Percentiles rank a stretch among this genome's conserved stretches.
phyloP scores from a whole-genome alignment of 305 asterid species.

The Caryopteris hybrid region DNA sequence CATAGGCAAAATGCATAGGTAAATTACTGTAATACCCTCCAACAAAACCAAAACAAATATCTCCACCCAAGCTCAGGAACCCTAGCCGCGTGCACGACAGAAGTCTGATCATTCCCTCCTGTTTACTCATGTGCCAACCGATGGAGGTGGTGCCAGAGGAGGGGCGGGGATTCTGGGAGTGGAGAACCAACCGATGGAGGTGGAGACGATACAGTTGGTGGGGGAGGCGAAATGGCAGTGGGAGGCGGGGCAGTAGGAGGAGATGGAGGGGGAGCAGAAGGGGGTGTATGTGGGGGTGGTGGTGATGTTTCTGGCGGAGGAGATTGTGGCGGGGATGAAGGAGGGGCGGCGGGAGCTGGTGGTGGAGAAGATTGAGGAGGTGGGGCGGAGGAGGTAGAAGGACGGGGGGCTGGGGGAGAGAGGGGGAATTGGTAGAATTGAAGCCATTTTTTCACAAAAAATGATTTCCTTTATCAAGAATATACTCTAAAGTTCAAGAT shows the following conservation, averaged over 20 bases:
- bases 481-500: conserved; percentile 17
- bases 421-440: conserved; percentile 45
- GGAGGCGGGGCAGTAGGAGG: conserved; percentile 36
- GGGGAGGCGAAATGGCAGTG: conserved; percentile 40
- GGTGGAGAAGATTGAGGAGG: conserved; percentile 43
- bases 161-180: conserved; percentile 42
- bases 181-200: conserved; percentile 34
- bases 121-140: no score
- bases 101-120: no score
- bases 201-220: conserved; percentile 27
- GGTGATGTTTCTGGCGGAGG: conserved; percentile 37
- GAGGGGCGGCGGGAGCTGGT: conserved; percentile 35
- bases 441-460: conserved; percentile 31
- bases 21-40: no score
- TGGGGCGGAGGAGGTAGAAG: conserved; percentile 39
- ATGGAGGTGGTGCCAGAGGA: no score
- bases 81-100: no score
- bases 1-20: no score
- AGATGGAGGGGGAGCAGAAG: conserved; percentile 31
- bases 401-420: conserved; percentile 34
- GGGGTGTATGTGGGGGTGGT: conserved; percentile 24
- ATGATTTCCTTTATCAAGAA: not conserved
- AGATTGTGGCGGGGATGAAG: conserved; percentile 29
- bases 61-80: no score
- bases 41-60: no score